Percentiles rank a stretch among this genome's conserved stretches.
Conservation (phyloP, 371 early-diverging fungal genomes). For the Zychaea mexicana region DNA sequence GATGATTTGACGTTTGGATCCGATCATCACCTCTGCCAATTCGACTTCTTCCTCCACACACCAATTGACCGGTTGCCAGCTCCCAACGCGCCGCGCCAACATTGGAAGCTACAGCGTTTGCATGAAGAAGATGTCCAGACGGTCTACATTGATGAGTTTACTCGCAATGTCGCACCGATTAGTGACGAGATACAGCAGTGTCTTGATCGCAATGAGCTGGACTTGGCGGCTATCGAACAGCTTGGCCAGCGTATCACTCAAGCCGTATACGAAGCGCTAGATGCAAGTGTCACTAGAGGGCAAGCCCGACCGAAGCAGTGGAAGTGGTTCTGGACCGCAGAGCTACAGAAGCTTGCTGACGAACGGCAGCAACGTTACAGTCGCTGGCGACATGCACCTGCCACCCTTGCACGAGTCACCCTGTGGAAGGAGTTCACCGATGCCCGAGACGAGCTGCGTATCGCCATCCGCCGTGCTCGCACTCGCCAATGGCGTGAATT, state of each 20-base stretch:
- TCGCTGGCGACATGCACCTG: constrained; percentile 10
- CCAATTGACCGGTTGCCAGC: neutral
- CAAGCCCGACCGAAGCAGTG: neutral
- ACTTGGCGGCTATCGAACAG: neutral
- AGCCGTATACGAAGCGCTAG: constrained; percentile 10
- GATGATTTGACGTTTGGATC: neutral
- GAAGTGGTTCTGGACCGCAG: constrained; percentile 14
- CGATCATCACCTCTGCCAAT: constrained; percentile 4
- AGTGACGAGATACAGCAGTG: neutral
- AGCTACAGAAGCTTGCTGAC: constrained; percentile 4
- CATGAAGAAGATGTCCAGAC: neutral
- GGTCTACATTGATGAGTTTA: neutral
- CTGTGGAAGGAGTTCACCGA: neutral
- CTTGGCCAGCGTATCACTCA: neutral
- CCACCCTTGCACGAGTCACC: neutral
- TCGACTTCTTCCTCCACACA: neutral
- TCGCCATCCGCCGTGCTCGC: neutral
- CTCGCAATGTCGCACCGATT: neutral
- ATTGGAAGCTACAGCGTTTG: constrained; percentile 3
- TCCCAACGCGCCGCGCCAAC: constrained; percentile 3
- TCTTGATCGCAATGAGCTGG: neutral
- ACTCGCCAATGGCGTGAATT: constrained; percentile 6
- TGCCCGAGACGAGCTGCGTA: neutral
- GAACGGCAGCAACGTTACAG: neutral
- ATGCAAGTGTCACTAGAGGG: neutral